Evolutionary conservation across 345 rosid genomes (phyloP).

Genomic region (Hibiscus tridactylites): DNA sequence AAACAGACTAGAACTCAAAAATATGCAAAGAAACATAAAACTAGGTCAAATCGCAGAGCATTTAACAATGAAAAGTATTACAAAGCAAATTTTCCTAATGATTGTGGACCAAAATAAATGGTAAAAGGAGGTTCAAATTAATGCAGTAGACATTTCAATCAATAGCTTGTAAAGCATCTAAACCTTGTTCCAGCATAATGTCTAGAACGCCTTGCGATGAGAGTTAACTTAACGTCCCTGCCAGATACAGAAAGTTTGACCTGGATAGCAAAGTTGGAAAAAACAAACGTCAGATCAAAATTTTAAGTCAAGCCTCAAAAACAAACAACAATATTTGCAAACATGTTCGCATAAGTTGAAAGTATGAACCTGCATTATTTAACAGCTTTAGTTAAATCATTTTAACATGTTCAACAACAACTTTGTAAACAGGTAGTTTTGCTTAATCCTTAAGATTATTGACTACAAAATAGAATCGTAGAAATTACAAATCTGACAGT

Average conservation of each 20-base stretch:
- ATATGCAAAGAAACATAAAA: neutral
- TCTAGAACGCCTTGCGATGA: slow-evolving; percentile 86
- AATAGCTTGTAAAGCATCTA: neutral
- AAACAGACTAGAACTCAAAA: neutral
- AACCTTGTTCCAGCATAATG: slow-evolving; percentile 99
- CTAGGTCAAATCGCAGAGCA: neutral
- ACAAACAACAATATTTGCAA: neutral
- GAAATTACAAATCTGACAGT: neutral
- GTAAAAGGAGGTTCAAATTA: neutral
- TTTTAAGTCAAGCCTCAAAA: slow-evolving; percentile 2
- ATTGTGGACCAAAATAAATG: neutral
- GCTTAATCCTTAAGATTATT: neutral
- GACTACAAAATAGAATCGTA: neutral
- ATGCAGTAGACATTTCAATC: neutral
- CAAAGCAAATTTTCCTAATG: neutral
- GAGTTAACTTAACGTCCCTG: slow-evolving; percentile 57
- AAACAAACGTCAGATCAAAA: neutral
- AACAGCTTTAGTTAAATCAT: neutral
- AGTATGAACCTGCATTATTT: neutral
- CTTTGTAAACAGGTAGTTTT: neutral
- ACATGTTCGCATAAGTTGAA: neutral
- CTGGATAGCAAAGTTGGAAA: slow-evolving; percentile 34
- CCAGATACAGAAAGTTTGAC: slow-evolving; percentile 57
- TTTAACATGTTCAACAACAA: neutral
- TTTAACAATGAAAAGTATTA: neutral